Base-by-base conservation (phyloP, 2,329 filamentous ascomycete species). In the Madurella fahalii region DNA sequence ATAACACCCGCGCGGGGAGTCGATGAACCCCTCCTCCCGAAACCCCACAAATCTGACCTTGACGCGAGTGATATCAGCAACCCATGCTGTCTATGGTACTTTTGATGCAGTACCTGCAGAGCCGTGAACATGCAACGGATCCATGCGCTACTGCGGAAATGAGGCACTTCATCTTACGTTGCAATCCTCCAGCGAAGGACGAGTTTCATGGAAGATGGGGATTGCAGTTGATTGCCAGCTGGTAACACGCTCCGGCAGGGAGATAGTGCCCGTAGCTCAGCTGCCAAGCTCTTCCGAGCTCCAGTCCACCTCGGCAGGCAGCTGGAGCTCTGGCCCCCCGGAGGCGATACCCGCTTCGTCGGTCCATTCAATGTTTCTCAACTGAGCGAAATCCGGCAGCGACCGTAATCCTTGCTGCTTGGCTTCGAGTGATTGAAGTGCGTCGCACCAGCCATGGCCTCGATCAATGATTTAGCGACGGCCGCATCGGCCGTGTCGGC, bases 401-500 rank as follows among this genome's bases (percentile, higher is more conserved):
- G 25, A 25, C 7, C 25, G 25, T 25, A 25, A 25, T 7, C 25
- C 25, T n/a, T n/a, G n/a, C n/a, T n/a, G n/a, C n/a, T n/a, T n/a
- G n/a, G n/a, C n/a, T n/a, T n/a, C n/a, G n/a, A n/a, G n/a, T 25
- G 25, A 25, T 25, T 25, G 25, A 25, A 25, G 25, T 25, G 7
- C 43, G 48, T 31, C 32, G 20, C 12, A 40, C 39, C 16, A 11
- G 18, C 30, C 40, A 62, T 62, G 58, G 68, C 74, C 34, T 79
- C 77, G 7, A 78, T 78, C 56, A 77, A 77, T 60, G 76, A 79
- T 53, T 70, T 78, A 39, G 76, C 76, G 17, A 73, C 73, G 17
- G 76, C 75, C 47, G 76, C 76, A 34, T 76, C 76, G 20, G 73
- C 74, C 43, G 70, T 71, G 37, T 72, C 73, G 11, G 70, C 69